A percentile compares a stretch with the other conserved stretches of the same genome.
Conservation (phyloP, 129 eudicot species). For the Heracleum sosnowskyi region DNA sequence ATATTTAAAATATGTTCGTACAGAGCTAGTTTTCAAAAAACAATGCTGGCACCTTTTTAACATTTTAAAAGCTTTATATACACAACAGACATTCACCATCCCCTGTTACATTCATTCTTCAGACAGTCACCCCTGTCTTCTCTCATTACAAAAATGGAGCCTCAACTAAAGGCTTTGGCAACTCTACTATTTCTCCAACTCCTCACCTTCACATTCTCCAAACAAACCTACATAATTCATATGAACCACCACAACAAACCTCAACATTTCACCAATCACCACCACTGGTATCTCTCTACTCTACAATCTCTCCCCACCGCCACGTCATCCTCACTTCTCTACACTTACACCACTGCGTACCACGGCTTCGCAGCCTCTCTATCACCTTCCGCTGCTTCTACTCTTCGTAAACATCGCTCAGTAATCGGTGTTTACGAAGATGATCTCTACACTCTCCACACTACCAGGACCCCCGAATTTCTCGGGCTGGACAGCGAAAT, state of each 20-base stretch:
- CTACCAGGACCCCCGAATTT: constrained; percentile 81
- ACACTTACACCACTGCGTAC: constrained; percentile 64
- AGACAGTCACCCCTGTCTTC: too few species aligned
- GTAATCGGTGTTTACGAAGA: constrained; percentile 64
- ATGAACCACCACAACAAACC: constrained; percentile 56
- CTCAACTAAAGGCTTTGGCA: constrained; percentile 10
- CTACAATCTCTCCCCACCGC: constrained; percentile 44
- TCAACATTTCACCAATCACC: constrained; percentile 33
- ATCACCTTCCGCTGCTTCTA: constrained; percentile 22
- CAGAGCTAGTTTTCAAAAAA: too few species aligned
- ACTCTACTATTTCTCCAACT: constrained; percentile 12
- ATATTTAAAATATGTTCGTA: too few species aligned
- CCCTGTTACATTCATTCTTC: too few species aligned
- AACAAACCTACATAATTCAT: constrained; percentile 64
- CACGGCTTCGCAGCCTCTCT: constrained; percentile 68
- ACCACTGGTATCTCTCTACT: constrained; percentile 57
- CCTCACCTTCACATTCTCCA: constrained; percentile 1
- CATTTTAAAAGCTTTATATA: too few species aligned
- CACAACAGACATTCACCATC: too few species aligned
- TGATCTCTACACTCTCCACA: constrained; percentile 56
- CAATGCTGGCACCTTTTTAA: too few species aligned
- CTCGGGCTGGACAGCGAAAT: constrained; percentile 42
- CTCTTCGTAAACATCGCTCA: constrained; percentile 31
- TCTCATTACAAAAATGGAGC: constrained; percentile 17
- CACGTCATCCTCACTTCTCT: constrained; percentile 31